Base-by-base conservation (phyloP, 768 basidiomycete species). In the Suillus plorans region DNA sequence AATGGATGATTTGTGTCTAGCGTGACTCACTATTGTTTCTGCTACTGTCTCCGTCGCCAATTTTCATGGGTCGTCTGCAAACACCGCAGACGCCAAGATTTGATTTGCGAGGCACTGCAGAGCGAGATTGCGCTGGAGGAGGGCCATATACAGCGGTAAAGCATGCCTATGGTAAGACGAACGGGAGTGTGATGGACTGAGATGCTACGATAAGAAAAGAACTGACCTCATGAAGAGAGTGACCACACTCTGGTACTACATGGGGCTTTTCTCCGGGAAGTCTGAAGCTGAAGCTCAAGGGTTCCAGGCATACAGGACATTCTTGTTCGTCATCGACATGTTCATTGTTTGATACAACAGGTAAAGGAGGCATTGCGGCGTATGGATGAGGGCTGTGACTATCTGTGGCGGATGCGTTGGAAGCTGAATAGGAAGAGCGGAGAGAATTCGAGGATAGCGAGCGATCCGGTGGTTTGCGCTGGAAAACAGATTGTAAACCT, bases 71-170 rank as follows among this genome's bases (percentile, higher is more conserved):
- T 39, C 95, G 85, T 70, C 97, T 84, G 74, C 97, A 99, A 3
- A 99, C 95, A 45, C 97, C 97, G 69, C 97, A 99, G 20, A 99
- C 93, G 22, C 97, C 97, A 28, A 97, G 80, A 73, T 93, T 90
- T 55, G 91, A 81, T 78, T 91, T 88, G 76, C 86, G 81, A 34
- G 90, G 82, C 8, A 86, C 75, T 60, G 87, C 74, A 59, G 83
- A 78, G 70, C 79, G 85, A 41, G 80, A 81, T 69, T 85, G 83
- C 64, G 75, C 83, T 16, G 89, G 88, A 13, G 91, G 89, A 6
- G 93, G 93, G 16, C 96, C 97, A 76, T 99, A 99, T 5, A 99
- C 97, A 7, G 95, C 94, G 18, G 89, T 92, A 76, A 98, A 99
- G 77, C 97, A 99, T 18, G 95, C 97, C 92, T 97, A 61, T 20